Conservation (phyloP, 805 yeast species). For the Saccharomycopsis sp. region DNA sequence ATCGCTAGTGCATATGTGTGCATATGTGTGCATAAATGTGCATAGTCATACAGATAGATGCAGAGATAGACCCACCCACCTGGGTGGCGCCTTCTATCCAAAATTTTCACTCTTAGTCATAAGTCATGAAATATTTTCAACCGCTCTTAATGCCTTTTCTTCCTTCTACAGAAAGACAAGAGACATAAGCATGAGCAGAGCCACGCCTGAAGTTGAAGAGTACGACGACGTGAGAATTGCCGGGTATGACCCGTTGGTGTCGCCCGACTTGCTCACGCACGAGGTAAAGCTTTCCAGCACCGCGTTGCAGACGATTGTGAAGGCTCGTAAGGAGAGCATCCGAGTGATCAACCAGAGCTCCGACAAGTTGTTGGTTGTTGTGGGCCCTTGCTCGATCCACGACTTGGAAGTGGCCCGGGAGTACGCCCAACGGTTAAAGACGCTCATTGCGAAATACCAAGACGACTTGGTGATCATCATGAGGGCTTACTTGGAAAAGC, state of each 20-base stretch:
- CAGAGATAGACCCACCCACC: neutral
- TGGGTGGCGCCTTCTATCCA: no score
- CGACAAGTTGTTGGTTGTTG: constrained; percentile 79
- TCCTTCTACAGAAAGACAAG: no score
- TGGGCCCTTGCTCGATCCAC: constrained; percentile 97
- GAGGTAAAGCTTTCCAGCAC: constrained; percentile 62
- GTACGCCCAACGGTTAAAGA: constrained; percentile 61
- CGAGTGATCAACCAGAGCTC: constrained; percentile 71
- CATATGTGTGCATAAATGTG: neutral
- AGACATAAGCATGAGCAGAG: constrained; percentile 2
- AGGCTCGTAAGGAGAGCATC: constrained; percentile 69
- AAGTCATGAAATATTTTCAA: no score
- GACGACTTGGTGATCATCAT: constrained; percentile 78
- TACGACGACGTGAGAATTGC: constrained; percentile 65
- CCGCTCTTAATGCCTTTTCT: no score
- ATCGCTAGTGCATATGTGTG: neutral
- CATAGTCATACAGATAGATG: neutral
- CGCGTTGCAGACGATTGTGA: constrained; percentile 53
- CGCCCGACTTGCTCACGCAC: constrained; percentile 87
- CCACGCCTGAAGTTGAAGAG: constrained; percentile 18
- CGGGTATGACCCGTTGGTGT: constrained; percentile 93
- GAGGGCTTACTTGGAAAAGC: constrained; percentile 98
- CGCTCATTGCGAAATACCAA: constrained; percentile 50
- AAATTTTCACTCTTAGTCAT: no score
- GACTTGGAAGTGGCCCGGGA: constrained; percentile 90